Evolutionary conservation across 495 filamentous ascomycete genomes (phyloP).

Genomic region (Penicillium argentinense): DNA sequence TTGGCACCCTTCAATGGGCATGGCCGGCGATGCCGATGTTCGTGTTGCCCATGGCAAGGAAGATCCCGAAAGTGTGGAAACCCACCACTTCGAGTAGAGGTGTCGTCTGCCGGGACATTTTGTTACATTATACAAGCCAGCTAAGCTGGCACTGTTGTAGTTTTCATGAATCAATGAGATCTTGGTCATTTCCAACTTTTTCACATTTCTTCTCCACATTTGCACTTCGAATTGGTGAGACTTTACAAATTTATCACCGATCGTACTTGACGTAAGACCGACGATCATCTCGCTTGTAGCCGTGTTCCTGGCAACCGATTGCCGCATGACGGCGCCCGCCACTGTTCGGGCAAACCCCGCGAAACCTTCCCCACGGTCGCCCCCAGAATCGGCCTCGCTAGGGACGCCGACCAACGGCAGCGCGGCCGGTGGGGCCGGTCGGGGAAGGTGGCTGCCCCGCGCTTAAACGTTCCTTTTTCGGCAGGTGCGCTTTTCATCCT

Average conservation of each 20-base stretch:
- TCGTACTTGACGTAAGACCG: background rate
- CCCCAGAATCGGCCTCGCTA: conserved; percentile 2
- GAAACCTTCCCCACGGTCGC: conserved; percentile 5
- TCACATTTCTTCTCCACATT: no score
- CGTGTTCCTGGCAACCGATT: background rate
- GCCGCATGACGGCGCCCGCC: background rate
- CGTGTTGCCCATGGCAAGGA: conserved; percentile 24
- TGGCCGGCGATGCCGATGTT: conserved; percentile 25
- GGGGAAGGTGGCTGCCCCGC: conserved; percentile 1
- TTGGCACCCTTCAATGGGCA: conserved; percentile 35
- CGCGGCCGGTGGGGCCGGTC: background rate
- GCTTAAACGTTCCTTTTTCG: conserved; percentile 21
- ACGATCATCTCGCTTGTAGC: background rate
- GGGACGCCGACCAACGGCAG: conserved; percentile 8
- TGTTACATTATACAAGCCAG: background rate
- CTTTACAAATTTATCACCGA: no score
- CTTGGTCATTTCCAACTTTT: no score
- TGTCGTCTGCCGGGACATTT: no score
- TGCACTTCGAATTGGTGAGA: no score
- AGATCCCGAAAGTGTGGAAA: conserved; percentile 14
- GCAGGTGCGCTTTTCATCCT: conserved; percentile 15
- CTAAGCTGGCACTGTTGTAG: background rate
- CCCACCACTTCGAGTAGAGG: conserved; percentile 31
- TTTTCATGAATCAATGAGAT: no score
- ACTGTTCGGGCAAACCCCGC: conserved; percentile 9